Evolutionary conservation across 176 grass and related monocot species (phyloP).

Genomic region (Oryza officinalis): DNA sequence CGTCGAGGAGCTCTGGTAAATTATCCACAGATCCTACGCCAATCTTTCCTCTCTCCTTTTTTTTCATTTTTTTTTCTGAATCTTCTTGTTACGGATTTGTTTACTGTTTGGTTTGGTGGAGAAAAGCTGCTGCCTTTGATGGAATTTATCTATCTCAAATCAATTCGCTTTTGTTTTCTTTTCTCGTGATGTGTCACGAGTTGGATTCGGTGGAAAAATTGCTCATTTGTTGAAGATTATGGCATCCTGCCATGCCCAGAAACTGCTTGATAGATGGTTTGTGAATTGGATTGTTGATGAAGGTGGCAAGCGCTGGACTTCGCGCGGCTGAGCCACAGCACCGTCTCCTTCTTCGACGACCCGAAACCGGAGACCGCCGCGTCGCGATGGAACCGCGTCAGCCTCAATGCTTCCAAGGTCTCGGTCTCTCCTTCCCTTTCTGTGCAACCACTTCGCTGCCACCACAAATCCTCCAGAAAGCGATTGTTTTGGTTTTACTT

Average conservation of each 20-base stretch:
- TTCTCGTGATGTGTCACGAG: neutral
- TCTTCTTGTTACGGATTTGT: neutral
- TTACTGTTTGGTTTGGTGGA: constrained; percentile 14
- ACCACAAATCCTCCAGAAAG: neutral
- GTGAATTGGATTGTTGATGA: neutral
- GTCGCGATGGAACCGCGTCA: constrained; percentile 85
- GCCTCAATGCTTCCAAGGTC: constrained; percentile 88
- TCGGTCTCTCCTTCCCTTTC: neutral
- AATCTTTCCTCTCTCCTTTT: neutral
- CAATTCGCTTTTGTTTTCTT: neutral
- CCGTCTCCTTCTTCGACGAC: constrained; percentile 76
- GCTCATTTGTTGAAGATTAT: neutral
- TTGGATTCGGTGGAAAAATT: neutral
- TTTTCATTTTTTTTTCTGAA: neutral
- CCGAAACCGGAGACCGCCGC: constrained; percentile 65
- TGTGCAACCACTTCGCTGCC: neutral
- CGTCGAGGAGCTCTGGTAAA: constrained; percentile 95
- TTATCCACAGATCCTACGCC: neutral
- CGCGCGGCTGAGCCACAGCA: constrained; percentile 70
- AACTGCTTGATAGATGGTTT: neutral
- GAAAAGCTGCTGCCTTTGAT: neutral
- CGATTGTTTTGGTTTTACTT: neutral
- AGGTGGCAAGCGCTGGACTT: constrained; percentile 91
- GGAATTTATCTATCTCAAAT: neutral
- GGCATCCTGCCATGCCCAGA: too few relatives aligned